Base-by-base conservation (phyloP, 139 green algal genomes). In the Haematococcus sp. region DNA sequence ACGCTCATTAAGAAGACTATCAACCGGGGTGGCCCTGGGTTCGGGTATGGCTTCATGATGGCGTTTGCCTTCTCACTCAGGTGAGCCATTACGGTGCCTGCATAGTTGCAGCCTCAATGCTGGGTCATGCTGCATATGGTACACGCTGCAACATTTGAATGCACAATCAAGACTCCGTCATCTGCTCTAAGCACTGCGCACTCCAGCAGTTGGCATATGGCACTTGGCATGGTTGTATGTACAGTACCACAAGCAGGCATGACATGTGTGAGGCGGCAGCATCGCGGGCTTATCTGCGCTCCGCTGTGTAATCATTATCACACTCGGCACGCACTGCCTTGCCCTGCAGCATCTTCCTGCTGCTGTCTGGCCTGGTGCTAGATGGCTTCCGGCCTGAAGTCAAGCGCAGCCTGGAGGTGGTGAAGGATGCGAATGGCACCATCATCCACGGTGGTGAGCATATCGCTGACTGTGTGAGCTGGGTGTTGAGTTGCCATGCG, bases 21-120 rank as follows among this genome's bases (percentile, higher is more conserved):
- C 46, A 81, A 88, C n/a, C 73, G 76, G 25, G 63, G 60, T 27
- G 83, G 83, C 1, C 83, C 83, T 13, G 84, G 84, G 1, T 85
- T 89, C 71, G 78, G 80, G 3, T 89, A 87, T 63, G 84, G 84
- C 25, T 88, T 88, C 74, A 74, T 86, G 25, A 73, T 80, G 31
- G 83, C 83, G 15, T 83, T 84, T 73, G 85, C 76, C 75, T 85
- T 88, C 55, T 78, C 78, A 5, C 35, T 88, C 27, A 49, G 40
- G 40, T 49, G 40, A 7, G 76, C 70, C 19, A 77, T 82, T n/a
- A 74, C 72, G 30, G 70, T 44, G 32, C 54, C 64, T 82, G 33
- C 72, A 70, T 19, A 69, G 75, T n/a, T n/a, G 52, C 11, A 27
- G 52, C 4, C 52, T 15, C 20, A 25, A 27, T 4, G 4, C 68